Conservation (phyloP, 257 asterid genomes). For the Solanum habrochaites region DNA sequence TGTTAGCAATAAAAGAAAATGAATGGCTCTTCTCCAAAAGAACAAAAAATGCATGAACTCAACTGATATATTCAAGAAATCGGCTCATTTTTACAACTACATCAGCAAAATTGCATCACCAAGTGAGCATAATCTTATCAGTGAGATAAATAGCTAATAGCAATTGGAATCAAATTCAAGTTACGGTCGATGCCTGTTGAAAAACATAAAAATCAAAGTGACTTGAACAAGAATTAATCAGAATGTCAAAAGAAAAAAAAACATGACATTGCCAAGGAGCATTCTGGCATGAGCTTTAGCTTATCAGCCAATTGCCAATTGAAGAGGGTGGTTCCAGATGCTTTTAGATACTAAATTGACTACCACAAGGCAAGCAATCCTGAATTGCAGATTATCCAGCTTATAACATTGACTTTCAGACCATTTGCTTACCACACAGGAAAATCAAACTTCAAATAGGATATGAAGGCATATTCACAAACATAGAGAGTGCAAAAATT, state of each 20-base stretch:
- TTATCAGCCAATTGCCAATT: background rate
- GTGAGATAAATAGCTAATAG: background rate
- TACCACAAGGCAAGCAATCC: background rate
- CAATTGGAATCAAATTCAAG: background rate
- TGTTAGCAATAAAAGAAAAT: background rate
- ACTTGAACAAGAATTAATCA: background rate
- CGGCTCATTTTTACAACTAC: background rate
- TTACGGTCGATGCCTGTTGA: background rate
- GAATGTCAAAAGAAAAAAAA: background rate
- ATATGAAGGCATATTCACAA: conserved; percentile 20
- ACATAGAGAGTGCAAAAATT: background rate
- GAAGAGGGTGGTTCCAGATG: background rate
- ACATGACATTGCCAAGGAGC: background rate
- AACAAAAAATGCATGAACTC: background rate
- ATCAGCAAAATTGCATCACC: background rate
- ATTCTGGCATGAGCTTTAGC: background rate
- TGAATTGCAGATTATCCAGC: background rate
- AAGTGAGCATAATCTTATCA: background rate
- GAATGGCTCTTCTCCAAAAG: background rate
- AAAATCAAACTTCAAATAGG: background rate
- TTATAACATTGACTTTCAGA: background rate
- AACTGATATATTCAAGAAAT: background rate
- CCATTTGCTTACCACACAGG: background rate
- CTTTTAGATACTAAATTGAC: background rate
- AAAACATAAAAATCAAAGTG: background rate